phyloP scores from a whole-genome alignment of 805 yeast species.

The Debaryomyces hansenii region DNA sequence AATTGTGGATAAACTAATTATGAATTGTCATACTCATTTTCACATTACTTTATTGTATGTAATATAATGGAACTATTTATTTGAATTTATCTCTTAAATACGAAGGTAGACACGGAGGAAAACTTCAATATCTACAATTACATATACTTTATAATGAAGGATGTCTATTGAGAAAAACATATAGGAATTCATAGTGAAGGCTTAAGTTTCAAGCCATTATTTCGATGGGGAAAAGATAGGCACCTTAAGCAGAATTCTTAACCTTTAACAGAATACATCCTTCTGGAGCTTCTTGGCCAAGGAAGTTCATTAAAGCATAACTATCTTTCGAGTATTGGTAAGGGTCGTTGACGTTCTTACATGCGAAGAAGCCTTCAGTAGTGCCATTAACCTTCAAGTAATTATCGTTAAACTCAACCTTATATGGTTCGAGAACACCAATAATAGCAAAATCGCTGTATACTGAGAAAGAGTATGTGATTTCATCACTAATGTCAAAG shows the following conservation, averaged over 20 bases:
- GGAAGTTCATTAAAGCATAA: conserved; percentile 15
- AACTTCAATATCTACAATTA: too few relatives aligned
- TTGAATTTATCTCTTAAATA: too few relatives aligned
- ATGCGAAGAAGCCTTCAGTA: conserved; percentile 21
- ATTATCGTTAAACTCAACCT: conserved; percentile 13
- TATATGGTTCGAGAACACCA: conserved; percentile 8
- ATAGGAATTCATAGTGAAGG: too few relatives aligned
- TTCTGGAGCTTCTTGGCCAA: not conserved
- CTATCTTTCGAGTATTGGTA: conserved; percentile 20
- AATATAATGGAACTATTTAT: too few relatives aligned
- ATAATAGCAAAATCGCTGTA: conserved; percentile 9
- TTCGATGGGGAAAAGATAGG: too few relatives aligned
- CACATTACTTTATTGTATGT: too few relatives aligned
- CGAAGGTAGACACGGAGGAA: too few relatives aligned
- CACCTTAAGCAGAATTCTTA: not conserved
- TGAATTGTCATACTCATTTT: too few relatives aligned
- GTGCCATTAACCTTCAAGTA: conserved; percentile 15
- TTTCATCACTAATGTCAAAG: not conserved
- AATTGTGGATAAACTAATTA: too few relatives aligned
- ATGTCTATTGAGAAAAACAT: too few relatives aligned
- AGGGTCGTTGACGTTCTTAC: conserved; percentile 28
- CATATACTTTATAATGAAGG: too few relatives aligned
- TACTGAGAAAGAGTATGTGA: not conserved
- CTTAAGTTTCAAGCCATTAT: too few relatives aligned
- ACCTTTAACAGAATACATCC: conserved; percentile 8